A percentile compares a stretch with the other conserved stretches of the same genome.
These are phyloP conservation scores for Acer yangbiense DNA, from an alignment of 345 rosid species.

Conservation along the genomic window DNA sequence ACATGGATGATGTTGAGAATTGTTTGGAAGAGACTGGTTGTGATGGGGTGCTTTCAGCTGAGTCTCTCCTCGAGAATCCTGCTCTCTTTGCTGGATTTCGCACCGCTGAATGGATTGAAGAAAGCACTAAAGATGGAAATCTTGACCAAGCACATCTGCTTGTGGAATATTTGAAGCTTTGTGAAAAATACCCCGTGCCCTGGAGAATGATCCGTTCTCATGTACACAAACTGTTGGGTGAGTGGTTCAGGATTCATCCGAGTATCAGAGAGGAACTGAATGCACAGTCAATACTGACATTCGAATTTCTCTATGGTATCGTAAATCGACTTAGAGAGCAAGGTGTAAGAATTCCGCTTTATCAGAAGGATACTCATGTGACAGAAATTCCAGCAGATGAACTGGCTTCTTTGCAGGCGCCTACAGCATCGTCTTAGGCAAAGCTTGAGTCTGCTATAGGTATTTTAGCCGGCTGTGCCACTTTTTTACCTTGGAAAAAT, in stretches of 20 bases:
- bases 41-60: conserved; percentile 96
- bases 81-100: conserved; percentile 85
- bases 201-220: conserved; percentile 96
- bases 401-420: conserved; percentile 10
- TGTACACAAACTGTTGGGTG: conserved; percentile 85
- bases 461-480: background rate
- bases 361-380: conserved; percentile 38
- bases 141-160: conserved; percentile 76
- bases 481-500: background rate
- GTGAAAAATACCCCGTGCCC: conserved; percentile 88
- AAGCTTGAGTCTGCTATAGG: background rate
- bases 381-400: conserved; percentile 22
- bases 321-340: conserved; percentile 65
- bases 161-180: conserved; percentile 77
- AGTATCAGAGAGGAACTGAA: conserved; percentile 78
- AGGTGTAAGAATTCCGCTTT: conserved; percentile 74
- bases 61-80: conserved; percentile 92
- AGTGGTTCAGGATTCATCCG: conserved; percentile 83
- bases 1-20: conserved; percentile 67
- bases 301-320: conserved; percentile 71
- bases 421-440: background rate
- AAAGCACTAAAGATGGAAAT: conserved; percentile 48
- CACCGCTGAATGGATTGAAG: conserved; percentile 65
- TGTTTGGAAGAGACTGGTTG: conserved; percentile 76
- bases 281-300: conserved; percentile 65